A percentile compares a stretch with the other conserved stretches of the same genome.
Conservation (phyloP, 768 basidiomycete species). For the Mycena floridula region DNA sequence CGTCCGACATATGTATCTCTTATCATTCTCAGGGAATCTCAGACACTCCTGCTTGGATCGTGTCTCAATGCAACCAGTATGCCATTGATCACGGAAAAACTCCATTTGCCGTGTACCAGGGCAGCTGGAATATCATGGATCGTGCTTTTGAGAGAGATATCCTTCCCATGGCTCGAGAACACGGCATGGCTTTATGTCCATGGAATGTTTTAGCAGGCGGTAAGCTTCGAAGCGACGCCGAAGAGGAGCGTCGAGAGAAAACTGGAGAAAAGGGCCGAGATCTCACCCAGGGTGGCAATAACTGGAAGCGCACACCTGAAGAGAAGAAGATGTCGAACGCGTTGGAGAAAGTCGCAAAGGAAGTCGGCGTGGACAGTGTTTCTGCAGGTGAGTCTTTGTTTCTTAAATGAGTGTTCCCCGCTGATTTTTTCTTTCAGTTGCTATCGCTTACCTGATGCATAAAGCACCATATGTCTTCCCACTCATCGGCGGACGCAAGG, state of each 20-base stretch:
- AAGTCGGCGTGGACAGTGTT: conserved; percentile 30
- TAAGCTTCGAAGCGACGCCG: conserved; percentile 21
- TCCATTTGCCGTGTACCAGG: conserved; percentile 43
- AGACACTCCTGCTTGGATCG: conserved; percentile 33
- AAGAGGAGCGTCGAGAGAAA: conserved; percentile 20
- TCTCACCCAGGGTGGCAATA: conserved; percentile 16
- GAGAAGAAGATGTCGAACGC: conserved; percentile 25
- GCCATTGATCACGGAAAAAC: conserved; percentile 33
- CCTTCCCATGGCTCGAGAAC: conserved; percentile 27
- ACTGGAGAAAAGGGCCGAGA: conserved; percentile 25
- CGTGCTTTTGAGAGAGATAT: conserved; percentile 42
- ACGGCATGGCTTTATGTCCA: conserved; percentile 30
- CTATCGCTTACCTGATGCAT: conserved; percentile 39
- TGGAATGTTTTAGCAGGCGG: conserved; percentile 28
- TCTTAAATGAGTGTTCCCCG: background rate
- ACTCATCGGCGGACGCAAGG: conserved; percentile 35
- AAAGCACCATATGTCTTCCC: conserved; percentile 42
- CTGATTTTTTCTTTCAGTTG: conserved; percentile 17
- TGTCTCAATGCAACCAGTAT: conserved; percentile 33
- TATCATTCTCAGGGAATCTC: conserved; percentile 26
- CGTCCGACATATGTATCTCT: background rate
- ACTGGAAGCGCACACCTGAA: conserved; percentile 10
- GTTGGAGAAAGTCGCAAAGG: conserved; percentile 30
- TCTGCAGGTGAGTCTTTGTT: conserved; percentile 22
- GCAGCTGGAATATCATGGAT: conserved; percentile 25